A percentile compares a stretch with the other conserved stretches of the same genome.
Evolutionary conservation across 345 rosid species (phyloP).

Genomic region (Eucalyptus globulus): DNA sequence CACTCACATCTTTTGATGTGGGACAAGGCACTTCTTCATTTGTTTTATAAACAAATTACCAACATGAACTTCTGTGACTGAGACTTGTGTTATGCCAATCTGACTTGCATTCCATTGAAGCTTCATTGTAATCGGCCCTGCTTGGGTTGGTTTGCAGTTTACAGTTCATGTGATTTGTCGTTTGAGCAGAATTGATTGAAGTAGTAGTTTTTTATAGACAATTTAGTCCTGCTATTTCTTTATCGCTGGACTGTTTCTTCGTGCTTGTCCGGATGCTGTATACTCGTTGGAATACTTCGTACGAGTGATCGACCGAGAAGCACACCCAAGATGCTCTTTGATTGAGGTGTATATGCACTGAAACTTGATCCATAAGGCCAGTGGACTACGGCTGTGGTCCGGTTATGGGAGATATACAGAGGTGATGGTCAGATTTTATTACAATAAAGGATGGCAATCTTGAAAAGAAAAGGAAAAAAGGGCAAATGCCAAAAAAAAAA

Average conservation of each 20-base stretch:
- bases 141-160: neutral
- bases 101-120: neutral
- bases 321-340: neutral
- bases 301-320: neutral
- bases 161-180: neutral
- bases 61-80: neutral
- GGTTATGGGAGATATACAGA: neutral
- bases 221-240: neutral
- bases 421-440: neutral
- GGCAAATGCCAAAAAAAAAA: accelerated
- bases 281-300: neutral
- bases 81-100: neutral
- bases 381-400: neutral
- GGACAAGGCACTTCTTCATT: too few species aligned
- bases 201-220: accelerated
- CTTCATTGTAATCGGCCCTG: neutral
- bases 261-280: neutral
- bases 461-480: neutral
- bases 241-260: neutral
- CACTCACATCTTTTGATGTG: too few species aligned
- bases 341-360: neutral
- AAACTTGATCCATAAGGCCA: neutral
- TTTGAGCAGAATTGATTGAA: neutral
- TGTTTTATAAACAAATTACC: too few species aligned
- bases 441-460: neutral